phyloP scores from a whole-genome alignment of 108 stramenopile species.

The Tribonema minus region DNA sequence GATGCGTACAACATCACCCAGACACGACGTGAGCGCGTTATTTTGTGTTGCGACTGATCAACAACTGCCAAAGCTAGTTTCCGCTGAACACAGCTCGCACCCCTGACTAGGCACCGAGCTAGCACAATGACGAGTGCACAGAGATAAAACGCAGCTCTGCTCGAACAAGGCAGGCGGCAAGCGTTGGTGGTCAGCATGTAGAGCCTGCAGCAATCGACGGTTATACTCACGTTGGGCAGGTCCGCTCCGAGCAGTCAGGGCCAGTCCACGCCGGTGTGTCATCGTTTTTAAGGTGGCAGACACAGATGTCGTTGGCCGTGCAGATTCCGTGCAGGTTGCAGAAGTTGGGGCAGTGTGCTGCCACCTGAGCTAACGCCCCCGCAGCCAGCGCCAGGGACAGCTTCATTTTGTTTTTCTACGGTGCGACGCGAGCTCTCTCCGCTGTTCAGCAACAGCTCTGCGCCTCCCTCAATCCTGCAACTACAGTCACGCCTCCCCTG shows the following conservation, averaged over 20 bases:
- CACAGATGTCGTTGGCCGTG: slow-evolving; percentile 65
- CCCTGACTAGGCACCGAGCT: too few species aligned
- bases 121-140: too few species aligned
- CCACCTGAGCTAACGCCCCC: neutral
- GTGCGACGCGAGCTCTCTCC: too few species aligned
- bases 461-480: too few species aligned
- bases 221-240: slow-evolving; percentile 57
- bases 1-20: too few species aligned
- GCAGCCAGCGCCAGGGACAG: neutral
- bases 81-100: neutral
- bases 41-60: neutral
- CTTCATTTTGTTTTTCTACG: too few species aligned
- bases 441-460: too few species aligned
- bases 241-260: slow-evolving; percentile 70
- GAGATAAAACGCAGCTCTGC: too few species aligned
- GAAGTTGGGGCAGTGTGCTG: slow-evolving; percentile 46
- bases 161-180: neutral
- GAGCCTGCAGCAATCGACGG: neutral
- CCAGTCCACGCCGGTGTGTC: slow-evolving; percentile 63
- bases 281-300: slow-evolving; percentile 63
- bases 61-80: neutral
- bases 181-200: neutral
- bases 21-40: neutral
- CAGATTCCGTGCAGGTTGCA: slow-evolving; percentile 64
- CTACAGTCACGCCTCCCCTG: too few species aligned